These are phyloP conservation scores for Crithidia expoeki DNA, from an alignment of 208 protist species.

Conservation along the genomic window DNA sequence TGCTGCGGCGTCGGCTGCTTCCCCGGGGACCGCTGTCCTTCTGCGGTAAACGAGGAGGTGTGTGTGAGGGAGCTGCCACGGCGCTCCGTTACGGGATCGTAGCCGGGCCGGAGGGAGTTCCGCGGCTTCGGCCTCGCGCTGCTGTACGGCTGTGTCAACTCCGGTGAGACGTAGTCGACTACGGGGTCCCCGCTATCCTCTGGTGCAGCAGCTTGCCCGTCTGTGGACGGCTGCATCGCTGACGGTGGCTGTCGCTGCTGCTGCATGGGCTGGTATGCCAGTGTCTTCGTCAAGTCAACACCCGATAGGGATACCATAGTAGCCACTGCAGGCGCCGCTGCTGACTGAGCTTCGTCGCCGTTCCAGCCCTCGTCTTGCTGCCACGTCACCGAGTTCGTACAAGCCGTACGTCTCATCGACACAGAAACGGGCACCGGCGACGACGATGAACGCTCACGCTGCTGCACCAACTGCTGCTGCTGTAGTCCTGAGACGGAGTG, in stretches of 20 bases:
- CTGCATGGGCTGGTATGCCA: background rate
- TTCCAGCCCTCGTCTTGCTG: background rate
- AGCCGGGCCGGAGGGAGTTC: constrained; percentile 34
- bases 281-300: constrained; percentile 20
- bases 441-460: constrained; percentile 2
- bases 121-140: constrained; percentile 17
- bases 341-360: background rate
- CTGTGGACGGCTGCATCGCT: background rate
- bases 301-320: constrained; percentile 14
- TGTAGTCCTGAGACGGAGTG: constrained; percentile 2
- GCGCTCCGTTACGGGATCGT: constrained; percentile 39
- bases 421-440: constrained; percentile 18
- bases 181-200: constrained; percentile 10
- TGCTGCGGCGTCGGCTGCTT: background rate
- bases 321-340: background rate
- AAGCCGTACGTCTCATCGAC: constrained; percentile 18
- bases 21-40: constrained; percentile 9
- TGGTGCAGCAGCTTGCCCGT: background rate
- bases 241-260: background rate
- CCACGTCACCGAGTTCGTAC: constrained; percentile 4
- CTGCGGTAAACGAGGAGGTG: constrained; percentile 6
- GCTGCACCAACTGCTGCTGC: constrained; percentile 12
- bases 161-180: constrained; percentile 22
- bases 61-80: constrained; percentile 12
- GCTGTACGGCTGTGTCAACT: constrained; percentile 32